A percentile compares a stretch with the other conserved stretches of the same genome.
These are phyloP conservation scores for Melaleuca quinquenervia DNA, from an alignment of 345 rosid species.

Conservation along the genomic window DNA sequence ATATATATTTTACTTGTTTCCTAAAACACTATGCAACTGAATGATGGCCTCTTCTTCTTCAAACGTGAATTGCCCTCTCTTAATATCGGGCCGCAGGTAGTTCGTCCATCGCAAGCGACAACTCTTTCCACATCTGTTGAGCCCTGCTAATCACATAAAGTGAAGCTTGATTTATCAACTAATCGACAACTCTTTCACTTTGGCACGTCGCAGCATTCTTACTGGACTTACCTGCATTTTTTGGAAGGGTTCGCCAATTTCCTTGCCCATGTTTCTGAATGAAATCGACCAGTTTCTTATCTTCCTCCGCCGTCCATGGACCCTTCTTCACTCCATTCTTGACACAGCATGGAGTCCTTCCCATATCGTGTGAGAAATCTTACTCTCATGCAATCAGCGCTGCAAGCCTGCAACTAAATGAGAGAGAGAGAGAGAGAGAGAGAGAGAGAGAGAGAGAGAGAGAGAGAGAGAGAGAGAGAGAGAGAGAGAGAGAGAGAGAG, in stretches of 20 bases:
- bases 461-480: not conserved
- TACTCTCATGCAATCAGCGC: not conserved
- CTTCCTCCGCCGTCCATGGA: conserved; percentile 91
- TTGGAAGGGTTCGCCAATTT: conserved; percentile 73
- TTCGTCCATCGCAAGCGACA: conserved; percentile 87
- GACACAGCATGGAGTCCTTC: conserved; percentile 30
- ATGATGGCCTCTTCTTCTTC: conserved; percentile 79
- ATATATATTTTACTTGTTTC: conserved; percentile 42
- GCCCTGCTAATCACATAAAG: conserved; percentile 5
- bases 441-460: not conserved
- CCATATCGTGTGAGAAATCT: conserved; percentile 19
- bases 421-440: not conserved
- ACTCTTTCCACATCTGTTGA: conserved; percentile 78
- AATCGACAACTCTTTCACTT: too few species aligned
- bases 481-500: not conserved
- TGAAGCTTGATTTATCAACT: not conserved
- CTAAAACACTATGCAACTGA: conserved; percentile 60
- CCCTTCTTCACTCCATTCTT: conserved; percentile 70
- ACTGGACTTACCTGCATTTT: conserved; percentile 46
- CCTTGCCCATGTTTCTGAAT: conserved; percentile 71
- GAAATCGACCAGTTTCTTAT: conserved; percentile 47
- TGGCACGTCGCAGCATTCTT: not conserved
- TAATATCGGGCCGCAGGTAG: conserved; percentile 80
- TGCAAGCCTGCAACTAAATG: not conserved
- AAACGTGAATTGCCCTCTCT: conserved; percentile 58